Base-by-base conservation (phyloP, 2,329 filamentous ascomycete genomes). In the Sphaceloma murrayae region DNA sequence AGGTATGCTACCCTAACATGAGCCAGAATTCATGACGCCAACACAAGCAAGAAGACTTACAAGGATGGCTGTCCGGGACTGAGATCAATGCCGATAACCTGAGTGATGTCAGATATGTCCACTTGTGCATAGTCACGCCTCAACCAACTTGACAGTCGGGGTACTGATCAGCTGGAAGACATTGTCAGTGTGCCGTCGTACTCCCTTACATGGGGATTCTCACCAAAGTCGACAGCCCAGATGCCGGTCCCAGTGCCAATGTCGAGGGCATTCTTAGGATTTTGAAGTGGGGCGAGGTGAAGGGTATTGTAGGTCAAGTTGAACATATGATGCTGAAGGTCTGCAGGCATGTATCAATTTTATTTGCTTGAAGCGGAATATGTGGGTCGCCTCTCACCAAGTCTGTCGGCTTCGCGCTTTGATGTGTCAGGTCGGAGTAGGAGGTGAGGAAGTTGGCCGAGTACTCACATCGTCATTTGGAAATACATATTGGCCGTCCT, bases 181-280 rank as follows among this genome's bases (percentile, higher is more conserved):
- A 30, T 39, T 16, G 46, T 26, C 27, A 4, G 31, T 10, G 21
- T 11, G n/a, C 5, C 6, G 3, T 11, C n/a, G 1, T 4, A 30
- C 4, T 0, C n/a, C 5, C 11, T 5, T 16, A 10, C 9, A 19
- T 8, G 18, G 11, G 21, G 34, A 9, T 19, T 5, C 55, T 48
- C 47, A 62, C 64, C 67, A 50, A 70, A 67, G 30, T 71, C 66
- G n/a, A 75, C 68, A 2, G 74, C 74, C 75, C 75, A 79, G 31
- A 75, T 64, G 5, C 70, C 70, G 3, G 68, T 72, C 10, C 70
- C 70, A 0, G 70, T 74, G 3, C 70, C 72, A 13, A 73, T 56
- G 53, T 74, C 72, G 4, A 75, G 59, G 14, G 68, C 65, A 16
- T 63, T 59, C 29, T 60, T 60, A 1, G 65, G 63, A 4, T 62